Percentiles rank a stretch among this genome's conserved stretches.
These are phyloP conservation scores for Waltiozyma sp. DNA, from an alignment of 1,139 yeast species.

Conservation along the genomic window DNA sequence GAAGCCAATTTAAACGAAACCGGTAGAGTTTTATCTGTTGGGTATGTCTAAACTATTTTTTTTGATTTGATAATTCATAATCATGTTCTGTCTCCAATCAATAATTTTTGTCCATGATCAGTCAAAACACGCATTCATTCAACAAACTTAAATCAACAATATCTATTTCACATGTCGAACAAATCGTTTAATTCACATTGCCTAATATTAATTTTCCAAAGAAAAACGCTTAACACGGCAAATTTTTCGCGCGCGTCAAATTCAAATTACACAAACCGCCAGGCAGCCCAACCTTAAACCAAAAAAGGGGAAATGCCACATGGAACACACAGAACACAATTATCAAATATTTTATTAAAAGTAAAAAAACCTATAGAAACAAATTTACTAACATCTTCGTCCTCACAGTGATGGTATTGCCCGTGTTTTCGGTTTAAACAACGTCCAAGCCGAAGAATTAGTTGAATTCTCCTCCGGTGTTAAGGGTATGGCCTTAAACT, in stretches of 20 bases:
- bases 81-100: background rate
- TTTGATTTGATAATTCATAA: background rate
- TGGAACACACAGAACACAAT: background rate
- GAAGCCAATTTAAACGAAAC: slow-evolving; percentile 98
- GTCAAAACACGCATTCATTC: too few relatives aligned
- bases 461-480: slow-evolving; percentile 99
- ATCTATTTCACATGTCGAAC: too few relatives aligned
- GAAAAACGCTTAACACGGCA: too few relatives aligned
- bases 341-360: background rate
- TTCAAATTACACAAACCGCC: too few relatives aligned
- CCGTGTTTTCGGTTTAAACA: slow-evolving; percentile 99
- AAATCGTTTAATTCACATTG: too few relatives aligned
- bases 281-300: too few relatives aligned
- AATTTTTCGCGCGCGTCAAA: background rate
- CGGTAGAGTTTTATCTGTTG: slow-evolving; percentile 98
- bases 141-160: too few relatives aligned
- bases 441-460: slow-evolving; percentile 99
- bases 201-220: too few relatives aligned
- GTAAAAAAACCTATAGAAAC: too few relatives aligned
- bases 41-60: slow-evolving; percentile 36
- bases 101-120: too few relatives aligned
- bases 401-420: slow-evolving; percentile 96
- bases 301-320: background rate
- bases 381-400: slow-evolving; percentile 16
- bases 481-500: slow-evolving; percentile 99